Evolutionary conservation across 306 rosid species (phyloP), one percentile per base, ranked within the genome.

Genomic region (Alnus rubra): DNA sequence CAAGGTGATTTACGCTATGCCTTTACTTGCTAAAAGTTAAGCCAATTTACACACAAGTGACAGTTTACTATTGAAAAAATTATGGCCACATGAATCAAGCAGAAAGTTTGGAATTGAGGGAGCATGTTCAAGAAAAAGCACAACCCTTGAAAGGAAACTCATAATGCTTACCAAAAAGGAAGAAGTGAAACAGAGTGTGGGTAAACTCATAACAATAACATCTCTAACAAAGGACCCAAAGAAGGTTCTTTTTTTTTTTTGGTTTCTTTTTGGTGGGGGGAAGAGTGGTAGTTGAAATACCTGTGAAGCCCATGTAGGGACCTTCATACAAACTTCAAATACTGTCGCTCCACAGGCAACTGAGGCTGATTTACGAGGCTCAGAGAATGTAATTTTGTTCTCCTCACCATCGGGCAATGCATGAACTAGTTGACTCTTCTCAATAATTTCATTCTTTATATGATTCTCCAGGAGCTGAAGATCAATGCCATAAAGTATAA

Each of bases 301-400:
- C 99, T 96, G 99, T 76, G 90, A 88, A 65, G 97, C 99, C 99
- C 99, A 96, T 48, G 82, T 89, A 76, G 99, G 98, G 84, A 96
- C 92, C 94, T 89, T 96, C 94, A 91, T 80, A 84, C 89, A 86
- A 81, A 96, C 87, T 92, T 93, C 98, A 81, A 91, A 93, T 79
- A 93, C 90, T 0, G 87, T 72, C 79, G 97, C 94, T 72, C 99
- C 99, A 88, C 98, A 91, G 65, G 99, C 98, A 88, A 96, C 82
- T 19, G 99, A 85, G 30, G 96, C 90, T 76, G 99, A 96, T 89
- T 85, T 91, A 64, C 97, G 92, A 81, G 99, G 99, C 82, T 93
- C 94, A 15, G 90, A 90, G 63, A 85, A 50, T 74, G 73, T 84
- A 77, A 79, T 82, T 83, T 86, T 87, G 89, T 80, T 89, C 81